These are phyloP conservation scores for Zygnema circumcarinatum DNA, from an alignment of 139 green algal species.

Conservation along the genomic window DNA sequence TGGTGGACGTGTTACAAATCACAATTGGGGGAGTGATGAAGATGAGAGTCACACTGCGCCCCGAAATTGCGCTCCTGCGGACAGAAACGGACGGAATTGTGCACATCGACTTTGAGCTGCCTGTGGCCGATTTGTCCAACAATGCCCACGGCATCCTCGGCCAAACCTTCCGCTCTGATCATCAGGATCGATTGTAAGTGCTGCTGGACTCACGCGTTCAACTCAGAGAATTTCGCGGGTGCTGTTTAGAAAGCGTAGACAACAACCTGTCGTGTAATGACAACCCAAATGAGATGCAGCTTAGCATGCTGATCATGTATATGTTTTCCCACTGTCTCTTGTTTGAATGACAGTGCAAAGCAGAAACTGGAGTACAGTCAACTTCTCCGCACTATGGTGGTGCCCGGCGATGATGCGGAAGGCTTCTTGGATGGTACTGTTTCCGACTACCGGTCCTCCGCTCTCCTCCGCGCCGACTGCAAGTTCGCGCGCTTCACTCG, in stretches of 20 bases:
- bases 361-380: constrained; percentile 27
- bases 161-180: constrained; percentile 36
- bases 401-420: constrained; percentile 12
- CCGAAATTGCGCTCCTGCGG: constrained; percentile 19
- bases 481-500: constrained; percentile 20
- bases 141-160: constrained; percentile 52
- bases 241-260: background rate
- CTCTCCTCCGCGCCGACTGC: constrained; percentile 21
- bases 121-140: background rate
- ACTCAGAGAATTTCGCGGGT: background rate
- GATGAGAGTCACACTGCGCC: constrained; percentile 23
- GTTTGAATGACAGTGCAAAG: background rate
- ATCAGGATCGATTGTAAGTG: constrained; percentile 16
- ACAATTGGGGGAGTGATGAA: background rate
- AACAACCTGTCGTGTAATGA: background rate
- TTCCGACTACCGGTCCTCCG: constrained; percentile 15
- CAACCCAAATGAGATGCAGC: too few species aligned
- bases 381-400: constrained; percentile 5
- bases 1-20: constrained; percentile 8
- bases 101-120: constrained; percentile 33
- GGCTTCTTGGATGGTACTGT: constrained; percentile 37
- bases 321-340: background rate
- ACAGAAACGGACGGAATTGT: constrained; percentile 27
- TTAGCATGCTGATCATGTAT: too few species aligned
- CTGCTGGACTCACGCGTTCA: background rate